These are phyloP conservation scores for Hansenula sp. DNA, from an alignment of 1,139 yeast species.

Conservation along the genomic window DNA sequence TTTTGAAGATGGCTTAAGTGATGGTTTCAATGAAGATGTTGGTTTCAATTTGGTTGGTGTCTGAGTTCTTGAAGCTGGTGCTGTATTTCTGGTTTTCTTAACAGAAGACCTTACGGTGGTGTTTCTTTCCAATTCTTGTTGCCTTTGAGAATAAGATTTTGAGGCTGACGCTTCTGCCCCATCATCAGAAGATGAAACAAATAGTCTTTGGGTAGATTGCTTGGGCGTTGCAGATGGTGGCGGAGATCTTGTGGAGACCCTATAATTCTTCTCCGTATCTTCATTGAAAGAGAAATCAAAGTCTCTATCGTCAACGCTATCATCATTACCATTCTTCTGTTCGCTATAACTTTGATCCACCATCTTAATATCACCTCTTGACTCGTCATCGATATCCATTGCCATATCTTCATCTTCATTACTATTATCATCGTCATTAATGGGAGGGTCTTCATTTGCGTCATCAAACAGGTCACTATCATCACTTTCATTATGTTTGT, in stretches of 20 bases:
- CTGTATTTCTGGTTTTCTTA: conserved; percentile 3
- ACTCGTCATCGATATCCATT: conserved; percentile 19
- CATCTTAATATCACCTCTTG: conserved; percentile 13
- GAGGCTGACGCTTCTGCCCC: neutral
- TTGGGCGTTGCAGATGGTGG: neutral
- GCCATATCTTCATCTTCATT: conserved; percentile 13
- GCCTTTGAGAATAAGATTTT: conserved; percentile 10
- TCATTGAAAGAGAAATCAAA: conserved; percentile 5
- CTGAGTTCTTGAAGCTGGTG: conserved; percentile 4
- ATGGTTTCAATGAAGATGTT: conserved; percentile 14
- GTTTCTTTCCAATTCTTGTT: conserved; percentile 18
- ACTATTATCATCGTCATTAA: conserved; percentile 15
- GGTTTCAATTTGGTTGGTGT: conserved; percentile 1
- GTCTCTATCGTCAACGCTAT: conserved; percentile 2
- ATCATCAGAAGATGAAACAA: conserved; percentile 13
- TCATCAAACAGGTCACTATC: conserved; percentile 11
- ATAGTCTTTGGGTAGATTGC: conserved; percentile 8
- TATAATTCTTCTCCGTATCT: conserved; percentile 5
- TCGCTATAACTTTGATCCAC: conserved; percentile 4
- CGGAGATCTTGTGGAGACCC: neutral
- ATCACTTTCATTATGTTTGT: neutral
- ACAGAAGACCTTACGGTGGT: conserved; percentile 16
- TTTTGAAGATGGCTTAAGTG: conserved; percentile 6
- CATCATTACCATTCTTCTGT: neutral
- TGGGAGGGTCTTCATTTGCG: conserved; percentile 13